Evolutionary conservation across 75 land plant genomes (phyloP).

Genomic region (Cryptomeria japonica): DNA sequence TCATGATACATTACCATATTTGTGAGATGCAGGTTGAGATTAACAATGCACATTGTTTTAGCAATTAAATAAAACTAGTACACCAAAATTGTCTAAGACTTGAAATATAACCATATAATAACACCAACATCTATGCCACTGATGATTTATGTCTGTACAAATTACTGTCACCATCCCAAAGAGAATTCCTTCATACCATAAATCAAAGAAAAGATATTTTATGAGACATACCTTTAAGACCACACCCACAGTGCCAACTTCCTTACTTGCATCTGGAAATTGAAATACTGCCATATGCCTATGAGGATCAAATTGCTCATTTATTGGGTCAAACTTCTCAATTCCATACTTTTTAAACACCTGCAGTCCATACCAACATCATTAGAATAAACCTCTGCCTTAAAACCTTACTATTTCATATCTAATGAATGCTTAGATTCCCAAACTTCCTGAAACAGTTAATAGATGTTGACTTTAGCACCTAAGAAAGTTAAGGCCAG

Average conservation of each 20-base stretch:
- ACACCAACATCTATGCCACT: background rate
- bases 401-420: conserved; percentile 12
- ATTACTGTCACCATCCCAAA: background rate
- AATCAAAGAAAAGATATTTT: background rate
- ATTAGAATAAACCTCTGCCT: background rate
- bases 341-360: conserved; percentile 79
- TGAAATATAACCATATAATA: background rate
- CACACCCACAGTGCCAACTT: conserved; percentile 73
- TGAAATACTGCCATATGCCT: conserved; percentile 80
- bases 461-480: background rate
- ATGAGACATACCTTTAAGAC: conserved; percentile 72
- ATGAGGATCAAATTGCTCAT: conserved; percentile 90
- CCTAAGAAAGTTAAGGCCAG: background rate
- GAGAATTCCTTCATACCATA: background rate
- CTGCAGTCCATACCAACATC: conserved; percentile 35
- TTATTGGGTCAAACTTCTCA: conserved; percentile 72
- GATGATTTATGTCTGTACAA: background rate
- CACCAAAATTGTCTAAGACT: background rate
- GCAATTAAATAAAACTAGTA: background rate
- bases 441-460: background rate
- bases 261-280: conserved; percentile 74
- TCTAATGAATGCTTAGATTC: background rate
- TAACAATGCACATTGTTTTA: no score
- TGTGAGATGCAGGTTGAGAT: background rate
- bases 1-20: background rate